A percentile compares a stretch with the other conserved stretches of the same genome.
Conservation (phyloP, 805 yeast genomes). For the Cyberlindnera saturnus region DNA sequence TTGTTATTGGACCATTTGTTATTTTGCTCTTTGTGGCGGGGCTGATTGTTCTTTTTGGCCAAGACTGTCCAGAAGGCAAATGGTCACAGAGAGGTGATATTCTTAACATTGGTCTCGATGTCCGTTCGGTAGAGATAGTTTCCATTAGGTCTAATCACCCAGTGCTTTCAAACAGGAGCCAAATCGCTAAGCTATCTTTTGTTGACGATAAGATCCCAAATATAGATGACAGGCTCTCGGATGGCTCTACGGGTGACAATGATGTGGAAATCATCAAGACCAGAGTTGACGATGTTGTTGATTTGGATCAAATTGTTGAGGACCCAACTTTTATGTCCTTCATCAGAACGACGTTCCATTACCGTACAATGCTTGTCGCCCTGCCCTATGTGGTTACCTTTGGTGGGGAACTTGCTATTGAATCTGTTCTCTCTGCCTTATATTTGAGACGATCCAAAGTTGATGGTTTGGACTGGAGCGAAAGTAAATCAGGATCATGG, state of each 20-base stretch:
- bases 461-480: slow-evolving; percentile 13
- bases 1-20: slow-evolving; percentile 27
- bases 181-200: not conserved
- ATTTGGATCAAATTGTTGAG: slow-evolving; percentile 22
- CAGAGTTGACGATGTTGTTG: slow-evolving; percentile 15
- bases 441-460: slow-evolving; percentile 14
- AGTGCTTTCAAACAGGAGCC: slow-evolving; percentile 3
- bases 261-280: slow-evolving; percentile 12
- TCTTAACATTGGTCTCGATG: slow-evolving; percentile 22
- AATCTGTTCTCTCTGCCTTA: slow-evolving; percentile 22
- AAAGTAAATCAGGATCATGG: slow-evolving; percentile 25
- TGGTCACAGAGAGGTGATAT: slow-evolving; percentile 28
- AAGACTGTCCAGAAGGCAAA: slow-evolving; percentile 31
- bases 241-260: slow-evolving; percentile 1
- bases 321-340: slow-evolving; percentile 18
- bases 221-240: slow-evolving; percentile 5
- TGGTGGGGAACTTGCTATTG: slow-evolving; percentile 28
- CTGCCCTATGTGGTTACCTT: slow-evolving; percentile 24
- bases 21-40: slow-evolving; percentile 25
- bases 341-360: slow-evolving; percentile 17
- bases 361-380: slow-evolving; percentile 25
- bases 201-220: slow-evolving; percentile 4
- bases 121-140: slow-evolving; percentile 18
- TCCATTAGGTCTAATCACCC: slow-evolving; percentile 16
- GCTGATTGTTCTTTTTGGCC: slow-evolving; percentile 22